Base-by-base conservation (phyloP, 1,284 basidiomycete species). In the Mrakiaceae sp. region DNA sequence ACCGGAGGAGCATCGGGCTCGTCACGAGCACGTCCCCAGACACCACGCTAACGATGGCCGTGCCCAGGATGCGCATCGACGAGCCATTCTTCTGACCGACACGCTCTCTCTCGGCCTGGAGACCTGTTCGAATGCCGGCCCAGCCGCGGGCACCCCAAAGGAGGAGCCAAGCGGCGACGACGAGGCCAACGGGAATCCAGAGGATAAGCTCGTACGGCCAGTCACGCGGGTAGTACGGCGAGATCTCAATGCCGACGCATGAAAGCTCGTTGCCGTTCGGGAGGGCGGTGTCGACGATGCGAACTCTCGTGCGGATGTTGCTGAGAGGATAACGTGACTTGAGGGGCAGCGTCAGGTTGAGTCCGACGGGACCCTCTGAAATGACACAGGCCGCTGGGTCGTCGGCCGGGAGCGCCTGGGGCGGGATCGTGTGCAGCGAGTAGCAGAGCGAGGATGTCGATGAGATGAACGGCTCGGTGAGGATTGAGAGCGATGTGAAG, bases 1-100 rank as follows among this genome's bases (percentile, higher is more conserved):
- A 98, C 63, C 94, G 81, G 74, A 96, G 81, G 59, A 98, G 80
- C 0, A 90, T 89, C 9, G 91, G 89, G 44, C 87, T 88, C 44
- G 85, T 83, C 2, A 90, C 85, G 47, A 98, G 80, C 53, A 89
- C 82, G 75, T 94, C 90, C 4, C 94, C 94, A 67, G 90, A 92
- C 68, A 96, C 84, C 1, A 91, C 90, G 75, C 90, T 92, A n/a
- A 90, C 88, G 53, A 94, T 77, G 70, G 95, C 87, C 70, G 90
- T 90, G 3, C 90, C 90, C 75, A 87, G 88, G 73, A 69, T 70
- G 39, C 71, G 70, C 42, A 74, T 72, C 62, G 70, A 67, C 64
- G 67, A 72, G 27, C 66, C 68, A 40, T 69, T 65, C 5, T 63
- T 64, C 40, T 78, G 40, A 62, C 56, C 60, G 40, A 54, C 64